Conservation (phyloP, 306 rosid genomes). For the Lathyrus aphaca region DNA sequence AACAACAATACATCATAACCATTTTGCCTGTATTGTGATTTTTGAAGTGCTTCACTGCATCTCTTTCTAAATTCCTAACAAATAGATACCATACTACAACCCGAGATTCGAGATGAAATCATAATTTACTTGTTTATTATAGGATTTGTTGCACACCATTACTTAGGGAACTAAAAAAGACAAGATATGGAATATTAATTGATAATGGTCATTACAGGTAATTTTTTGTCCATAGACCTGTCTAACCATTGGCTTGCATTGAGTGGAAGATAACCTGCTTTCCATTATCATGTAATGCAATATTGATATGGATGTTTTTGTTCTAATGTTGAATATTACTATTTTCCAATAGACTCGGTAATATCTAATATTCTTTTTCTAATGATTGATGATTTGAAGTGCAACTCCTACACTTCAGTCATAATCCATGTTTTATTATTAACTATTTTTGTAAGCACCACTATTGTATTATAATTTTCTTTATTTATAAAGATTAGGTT, state of each 20-base stretch:
- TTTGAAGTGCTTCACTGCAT: constrained; percentile 6
- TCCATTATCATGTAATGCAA: constrained; percentile 42
- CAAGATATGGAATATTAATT: constrained; percentile 33
- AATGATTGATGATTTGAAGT: constrained; percentile 38
- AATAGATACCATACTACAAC: neutral
- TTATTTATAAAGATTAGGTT: constrained; percentile 22
- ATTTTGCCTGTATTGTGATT: neutral
- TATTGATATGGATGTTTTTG: constrained; percentile 46
- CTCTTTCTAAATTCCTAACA: neutral
- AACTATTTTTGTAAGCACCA: constrained; percentile 35
- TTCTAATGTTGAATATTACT: constrained; percentile 30
- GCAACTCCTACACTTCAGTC: constrained; percentile 37
- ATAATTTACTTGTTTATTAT: neutral
- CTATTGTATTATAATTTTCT: constrained; percentile 22
- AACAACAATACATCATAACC: constrained; percentile 36
- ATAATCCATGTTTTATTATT: constrained; percentile 36
- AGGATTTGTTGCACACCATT: neutral
- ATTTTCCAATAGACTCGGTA: constrained; percentile 31
- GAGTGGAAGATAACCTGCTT: constrained; percentile 47
- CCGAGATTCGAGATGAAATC: neutral
- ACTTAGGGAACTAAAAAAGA: constrained; percentile 18
- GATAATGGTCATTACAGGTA: constrained; percentile 39
- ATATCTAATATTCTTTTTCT: constrained; percentile 36
- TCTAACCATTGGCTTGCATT: constrained; percentile 42
- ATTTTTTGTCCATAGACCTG: constrained; percentile 37